Evolutionary conservation across 2,329 filamentous ascomycete genomes (phyloP).

Genomic region (Neobulgaria alba): DNA sequence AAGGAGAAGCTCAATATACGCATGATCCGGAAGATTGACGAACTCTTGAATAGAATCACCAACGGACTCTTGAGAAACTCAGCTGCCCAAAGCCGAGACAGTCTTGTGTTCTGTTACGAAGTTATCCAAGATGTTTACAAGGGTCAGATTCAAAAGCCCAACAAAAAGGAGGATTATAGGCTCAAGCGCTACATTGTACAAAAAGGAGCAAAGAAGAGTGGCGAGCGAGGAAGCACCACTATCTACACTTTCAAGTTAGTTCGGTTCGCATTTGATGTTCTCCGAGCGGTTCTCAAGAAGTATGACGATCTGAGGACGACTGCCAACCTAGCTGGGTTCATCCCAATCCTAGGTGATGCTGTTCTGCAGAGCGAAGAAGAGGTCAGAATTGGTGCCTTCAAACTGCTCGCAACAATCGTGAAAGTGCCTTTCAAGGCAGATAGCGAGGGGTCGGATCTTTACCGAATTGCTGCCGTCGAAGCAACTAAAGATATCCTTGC

Average conservation of each 20-base stretch:
- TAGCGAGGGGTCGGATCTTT: constrained; percentile 50
- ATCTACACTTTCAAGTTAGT: constrained; percentile 82
- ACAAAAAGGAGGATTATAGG: constrained; percentile 50
- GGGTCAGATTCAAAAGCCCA: constrained; percentile 43
- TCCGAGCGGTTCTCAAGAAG: constrained; percentile 80
- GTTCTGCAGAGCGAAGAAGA: constrained; percentile 82
- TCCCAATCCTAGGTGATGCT: constrained; percentile 83
- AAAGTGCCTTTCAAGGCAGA: constrained; percentile 69
- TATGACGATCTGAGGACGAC: constrained; percentile 73
- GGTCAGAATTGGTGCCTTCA: constrained; percentile 79
- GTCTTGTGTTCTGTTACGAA: constrained; percentile 92
- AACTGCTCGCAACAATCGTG: constrained; percentile 75
- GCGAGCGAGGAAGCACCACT: constrained; percentile 61
- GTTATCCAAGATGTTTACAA: constrained; percentile 81
- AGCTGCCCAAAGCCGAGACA: constrained; percentile 67
- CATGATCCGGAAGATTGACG: constrained; percentile 83
- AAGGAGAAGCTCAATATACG: constrained; percentile 76
- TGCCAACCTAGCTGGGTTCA: constrained; percentile 72
- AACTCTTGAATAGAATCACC: constrained; percentile 74
- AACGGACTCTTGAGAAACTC: constrained; percentile 77
- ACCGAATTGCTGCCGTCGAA: constrained; percentile 75
- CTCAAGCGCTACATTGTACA: constrained; percentile 72
- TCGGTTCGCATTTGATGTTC: constrained; percentile 78
- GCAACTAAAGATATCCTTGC: constrained; percentile 73
- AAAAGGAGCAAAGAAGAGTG: constrained; percentile 66